These are phyloP conservation scores for Aspergillus indologenus DNA, from an alignment of 495 filamentous ascomycete species.

Conservation along the genomic window DNA sequence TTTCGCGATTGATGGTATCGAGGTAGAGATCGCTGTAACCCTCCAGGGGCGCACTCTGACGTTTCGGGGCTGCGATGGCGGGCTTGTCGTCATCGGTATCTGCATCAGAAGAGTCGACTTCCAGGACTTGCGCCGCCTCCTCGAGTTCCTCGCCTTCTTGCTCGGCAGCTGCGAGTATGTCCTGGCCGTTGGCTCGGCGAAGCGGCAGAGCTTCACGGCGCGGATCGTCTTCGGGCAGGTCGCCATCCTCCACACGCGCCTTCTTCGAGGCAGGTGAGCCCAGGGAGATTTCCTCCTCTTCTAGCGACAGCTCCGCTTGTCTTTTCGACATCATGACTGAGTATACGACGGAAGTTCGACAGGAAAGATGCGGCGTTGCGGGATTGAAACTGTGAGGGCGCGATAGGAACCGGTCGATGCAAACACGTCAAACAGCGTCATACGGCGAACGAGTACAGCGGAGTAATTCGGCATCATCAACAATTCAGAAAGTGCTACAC, in stretches of 20 bases:
- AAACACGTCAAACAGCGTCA: slow-evolving; percentile 44
- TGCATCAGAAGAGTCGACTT: slow-evolving; percentile 28
- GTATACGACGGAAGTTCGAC: slow-evolving; percentile 9
- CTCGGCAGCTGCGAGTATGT: slow-evolving; percentile 38
- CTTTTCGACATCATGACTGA: slow-evolving; percentile 66
- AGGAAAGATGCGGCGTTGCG: slow-evolving; percentile 8
- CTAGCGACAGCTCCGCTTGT: slow-evolving; percentile 68
- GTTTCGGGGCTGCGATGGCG: slow-evolving; percentile 43
- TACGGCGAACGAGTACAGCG: slow-evolving; percentile 6
- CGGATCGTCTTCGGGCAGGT: slow-evolving; percentile 29
- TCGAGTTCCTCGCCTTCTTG: slow-evolving; percentile 39
- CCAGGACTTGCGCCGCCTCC: slow-evolving; percentile 34
- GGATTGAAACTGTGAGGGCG: slow-evolving; percentile 16
- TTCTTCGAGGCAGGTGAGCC: slow-evolving; percentile 77
- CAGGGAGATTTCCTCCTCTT: slow-evolving; percentile 53
- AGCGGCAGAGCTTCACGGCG: slow-evolving; percentile 40
- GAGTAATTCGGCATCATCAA: background rate
- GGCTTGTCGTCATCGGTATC: slow-evolving; percentile 42
- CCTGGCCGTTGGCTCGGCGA: slow-evolving; percentile 37
- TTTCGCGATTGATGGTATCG: slow-evolving; percentile 85
- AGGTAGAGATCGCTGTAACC: slow-evolving; percentile 96
- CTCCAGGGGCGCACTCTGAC: slow-evolving; percentile 75
- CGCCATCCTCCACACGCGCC: slow-evolving; percentile 60
- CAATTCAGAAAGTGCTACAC: background rate
- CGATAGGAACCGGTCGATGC: slow-evolving; percentile 26